Conservation (phyloP, 768 basidiomycete genomes). For the Pisolithus tinctorius region DNA sequence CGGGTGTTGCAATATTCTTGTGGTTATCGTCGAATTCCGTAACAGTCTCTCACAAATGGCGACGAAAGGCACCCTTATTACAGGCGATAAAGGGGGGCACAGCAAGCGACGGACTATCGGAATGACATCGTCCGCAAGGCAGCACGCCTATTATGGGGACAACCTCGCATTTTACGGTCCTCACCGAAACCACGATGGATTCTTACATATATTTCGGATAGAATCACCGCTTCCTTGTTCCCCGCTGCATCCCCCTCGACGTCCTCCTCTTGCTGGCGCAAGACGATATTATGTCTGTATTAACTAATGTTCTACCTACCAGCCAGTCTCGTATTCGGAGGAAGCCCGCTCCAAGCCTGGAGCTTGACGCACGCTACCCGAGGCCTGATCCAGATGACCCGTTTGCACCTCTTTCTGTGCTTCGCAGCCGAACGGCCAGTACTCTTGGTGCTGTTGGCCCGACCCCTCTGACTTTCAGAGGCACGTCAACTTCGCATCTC, state of each 20-base stretch:
- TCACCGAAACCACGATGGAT: conserved; percentile 31
- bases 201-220: conserved; percentile 23
- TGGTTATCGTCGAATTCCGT: background rate
- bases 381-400: conserved; percentile 63
- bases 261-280: conserved; percentile 7
- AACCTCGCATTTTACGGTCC: conserved; percentile 16
- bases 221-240: conserved; percentile 7
- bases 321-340: conserved; percentile 31
- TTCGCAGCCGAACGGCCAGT: conserved; percentile 52
- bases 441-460: conserved; percentile 25
- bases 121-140: conserved; percentile 12
- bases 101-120: conserved; percentile 27
- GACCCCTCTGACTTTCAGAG: conserved; percentile 22
- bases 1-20: too few relatives aligned
- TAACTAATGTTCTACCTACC: conserved; percentile 18
- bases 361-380: conserved; percentile 51
- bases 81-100: conserved; percentile 20
- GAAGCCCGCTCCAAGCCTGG: conserved; percentile 52
- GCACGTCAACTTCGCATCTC: conserved; percentile 25
- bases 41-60: background rate
- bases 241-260: conserved; percentile 13
- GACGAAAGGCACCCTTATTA: background rate
- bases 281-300: conserved; percentile 24
- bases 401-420: conserved; percentile 60
- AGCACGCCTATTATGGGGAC: conserved; percentile 2